Percentiles rank a stretch among this genome's conserved stretches.
Evolutionary conservation across 2,329 filamentous ascomycete genomes (phyloP).

Genomic region (Aureobasidium sp.): DNA sequence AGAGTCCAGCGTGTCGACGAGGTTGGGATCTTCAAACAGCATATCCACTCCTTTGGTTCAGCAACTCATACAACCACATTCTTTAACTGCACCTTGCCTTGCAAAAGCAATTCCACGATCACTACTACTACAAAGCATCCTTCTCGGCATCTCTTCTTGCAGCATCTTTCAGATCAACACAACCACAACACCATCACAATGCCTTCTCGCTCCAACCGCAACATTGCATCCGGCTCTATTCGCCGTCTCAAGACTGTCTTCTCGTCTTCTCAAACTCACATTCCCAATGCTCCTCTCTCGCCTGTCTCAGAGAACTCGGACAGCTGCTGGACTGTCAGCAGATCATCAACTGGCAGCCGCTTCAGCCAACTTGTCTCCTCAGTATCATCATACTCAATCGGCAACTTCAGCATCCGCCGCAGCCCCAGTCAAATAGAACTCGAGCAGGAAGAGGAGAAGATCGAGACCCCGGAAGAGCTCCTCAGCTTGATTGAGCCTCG

Average conservation of each 20-base stretch:
- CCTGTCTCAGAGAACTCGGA: constrained; percentile 6
- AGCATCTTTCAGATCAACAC: not conserved
- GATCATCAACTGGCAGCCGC: constrained; percentile 14
- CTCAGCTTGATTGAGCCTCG: constrained; percentile 20
- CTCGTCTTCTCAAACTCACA: constrained; percentile 11
- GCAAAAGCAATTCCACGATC: constrained; percentile 11
- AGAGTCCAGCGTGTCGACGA: constrained; percentile 7
- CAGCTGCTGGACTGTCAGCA: constrained; percentile 12
- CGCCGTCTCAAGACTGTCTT: constrained; percentile 17
- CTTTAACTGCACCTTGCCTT: constrained; percentile 11
- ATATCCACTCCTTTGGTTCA: constrained; percentile 13
- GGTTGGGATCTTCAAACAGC: constrained; percentile 12
- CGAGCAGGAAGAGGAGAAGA: constrained; percentile 21
- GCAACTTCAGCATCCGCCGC: constrained; percentile 18
- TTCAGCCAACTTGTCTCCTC: constrained; percentile 18
- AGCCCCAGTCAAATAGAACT: constrained; percentile 20
- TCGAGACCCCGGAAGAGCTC: constrained; percentile 17
- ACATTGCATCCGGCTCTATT: constrained; percentile 16
- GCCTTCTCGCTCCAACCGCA: constrained; percentile 13
- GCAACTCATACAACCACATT: constrained; percentile 10
- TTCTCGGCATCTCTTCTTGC: not conserved
- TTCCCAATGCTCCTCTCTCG: constrained; percentile 9
- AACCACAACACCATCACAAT: not conserved
- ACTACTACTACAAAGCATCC: constrained; percentile 2
- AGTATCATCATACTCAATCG: constrained; percentile 17